Evolutionary conservation across 2,329 filamentous ascomycete species (phyloP), one percentile per base, ranked within the genome.

Genomic region (Monilinia vaccinii-corymbosi): DNA sequence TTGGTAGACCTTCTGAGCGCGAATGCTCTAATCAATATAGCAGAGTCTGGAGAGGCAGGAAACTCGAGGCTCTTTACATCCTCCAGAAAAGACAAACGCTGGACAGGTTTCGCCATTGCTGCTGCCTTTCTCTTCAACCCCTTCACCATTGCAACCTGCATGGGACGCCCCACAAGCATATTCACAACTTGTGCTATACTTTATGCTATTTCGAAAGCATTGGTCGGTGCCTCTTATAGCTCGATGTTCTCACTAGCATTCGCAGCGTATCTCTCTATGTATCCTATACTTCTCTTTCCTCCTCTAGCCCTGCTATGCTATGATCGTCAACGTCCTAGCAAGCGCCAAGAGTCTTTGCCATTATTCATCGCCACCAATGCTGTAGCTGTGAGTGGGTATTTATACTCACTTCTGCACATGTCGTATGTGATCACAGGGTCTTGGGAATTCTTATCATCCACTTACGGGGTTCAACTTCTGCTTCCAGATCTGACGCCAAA

Each of bases 91-190:
- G 79, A 84, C 56, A 86, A 88, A 71, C 80, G 79, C 73, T 95
- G 90, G 84, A 86, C 83, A 61, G 86, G 88, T 32, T 77, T 85
- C 60, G 82, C 87, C 3, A 82, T 97, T 65, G 91, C 88, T 56
- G 90, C 92, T 63, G 84, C 88, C 87, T 97, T 90, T 71, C 82
- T 99, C 3, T 93, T 97, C 76, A 97, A 95, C 72, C 94, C 94
- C 0, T 96, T 96, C 71, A 96, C 92, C 1, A 84, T 99, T 62
- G 85, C 91, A 48, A 92, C 91, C 21, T 97, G 93, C 72, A 81
- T 99, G 61, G 93, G 89, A 31, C 88, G 93, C 45, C 89, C 94
- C 1, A 97, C 93, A 0, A 89, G 85, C 63, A 85, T 93, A 61
- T 93, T 99, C 72, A 92, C 91, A 0, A 94, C 89, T 60, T 88